phyloP scores from a whole-genome alignment of 2,329 filamentous ascomycete species.

The Scytalidium sp. region DNA sequence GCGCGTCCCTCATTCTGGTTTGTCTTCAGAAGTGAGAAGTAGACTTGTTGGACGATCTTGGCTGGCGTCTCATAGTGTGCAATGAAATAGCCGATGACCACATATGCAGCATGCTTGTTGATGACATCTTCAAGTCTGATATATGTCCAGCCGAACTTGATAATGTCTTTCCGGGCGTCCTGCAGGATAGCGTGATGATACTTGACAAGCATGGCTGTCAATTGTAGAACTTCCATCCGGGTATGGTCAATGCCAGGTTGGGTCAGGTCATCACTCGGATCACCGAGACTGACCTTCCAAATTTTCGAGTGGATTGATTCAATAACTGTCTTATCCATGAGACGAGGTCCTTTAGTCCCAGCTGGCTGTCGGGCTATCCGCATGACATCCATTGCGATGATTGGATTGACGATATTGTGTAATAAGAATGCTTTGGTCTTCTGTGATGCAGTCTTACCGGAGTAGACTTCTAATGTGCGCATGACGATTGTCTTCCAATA shows the following conservation, averaged over 20 bases:
- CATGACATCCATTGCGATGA: conserved; percentile 95
- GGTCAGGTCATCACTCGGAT: conserved; percentile 76
- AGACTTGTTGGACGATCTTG: conserved; percentile 95
- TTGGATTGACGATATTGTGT: conserved; percentile 90
- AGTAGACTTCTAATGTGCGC: conserved; percentile 85
- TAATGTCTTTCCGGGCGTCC: conserved; percentile 94
- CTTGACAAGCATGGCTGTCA: conserved; percentile 93
- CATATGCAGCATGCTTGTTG: conserved; percentile 98
- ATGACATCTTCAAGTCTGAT: conserved; percentile 98
- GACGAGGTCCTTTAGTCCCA: conserved; percentile 57
- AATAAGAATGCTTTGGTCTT: conserved; percentile 92
- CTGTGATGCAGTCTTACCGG: conserved; percentile 73
- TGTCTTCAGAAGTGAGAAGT: conserved; percentile 83
- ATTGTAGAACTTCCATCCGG: conserved; percentile 90
- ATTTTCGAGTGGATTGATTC: conserved; percentile 89
- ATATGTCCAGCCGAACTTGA: conserved; percentile 99
- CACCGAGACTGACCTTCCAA: conserved; percentile 85
- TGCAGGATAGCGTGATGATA: conserved; percentile 86
- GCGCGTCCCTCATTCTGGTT: conserved; percentile 94
- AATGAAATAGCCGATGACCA: conserved; percentile 96
- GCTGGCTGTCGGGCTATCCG: conserved; percentile 65
- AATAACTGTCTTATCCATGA: conserved; percentile 85
- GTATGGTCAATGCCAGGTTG: conserved; percentile 92
- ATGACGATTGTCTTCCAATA: conserved; percentile 81
- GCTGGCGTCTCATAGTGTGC: conserved; percentile 92